phyloP scores from a whole-genome alignment of 2,329 filamentous ascomycete genomes.

The Monascus ruber region DNA sequence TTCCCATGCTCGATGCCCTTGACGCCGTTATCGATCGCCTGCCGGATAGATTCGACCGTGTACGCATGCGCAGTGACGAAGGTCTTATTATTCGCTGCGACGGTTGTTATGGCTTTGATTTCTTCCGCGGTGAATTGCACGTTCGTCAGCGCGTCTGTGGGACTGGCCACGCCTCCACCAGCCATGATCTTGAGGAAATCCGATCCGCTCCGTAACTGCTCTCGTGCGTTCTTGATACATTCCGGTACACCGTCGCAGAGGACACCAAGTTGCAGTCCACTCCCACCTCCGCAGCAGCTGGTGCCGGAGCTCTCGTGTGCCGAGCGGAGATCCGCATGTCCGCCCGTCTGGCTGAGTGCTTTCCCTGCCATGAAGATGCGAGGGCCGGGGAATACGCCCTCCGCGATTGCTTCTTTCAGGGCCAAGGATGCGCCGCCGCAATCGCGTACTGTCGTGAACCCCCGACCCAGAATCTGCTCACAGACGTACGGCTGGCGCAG shows the following conservation, averaged over 20 bases:
- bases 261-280: constrained; percentile 1
- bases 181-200: constrained; percentile 53
- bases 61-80: constrained; percentile 50
- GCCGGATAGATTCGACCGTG: constrained; percentile 42
- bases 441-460: constrained; percentile 50
- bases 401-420: constrained; percentile 42
- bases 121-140: constrained; percentile 47
- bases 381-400: constrained; percentile 46
- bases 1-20: constrained; percentile 45
- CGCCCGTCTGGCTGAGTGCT: constrained; percentile 47
- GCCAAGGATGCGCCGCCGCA: constrained; percentile 46
- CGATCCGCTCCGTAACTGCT: constrained; percentile 44
- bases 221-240: constrained; percentile 41
- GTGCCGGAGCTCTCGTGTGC: constrained; percentile 42
- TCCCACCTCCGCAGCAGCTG: constrained; percentile 22
- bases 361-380: constrained; percentile 45
- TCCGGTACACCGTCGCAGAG: constrained; percentile 45
- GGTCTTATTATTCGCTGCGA: constrained; percentile 39
- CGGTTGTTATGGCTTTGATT: constrained; percentile 41
- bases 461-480: constrained; percentile 42
- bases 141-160: constrained; percentile 42
- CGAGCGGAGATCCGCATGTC: constrained; percentile 43
- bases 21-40: constrained; percentile 44
- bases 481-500: constrained; percentile 5
- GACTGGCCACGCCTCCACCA: constrained; percentile 45